Evolutionary conservation across 1,284 basidiomycete genomes (phyloP).

Genomic region (Volvariella surrecta): DNA sequence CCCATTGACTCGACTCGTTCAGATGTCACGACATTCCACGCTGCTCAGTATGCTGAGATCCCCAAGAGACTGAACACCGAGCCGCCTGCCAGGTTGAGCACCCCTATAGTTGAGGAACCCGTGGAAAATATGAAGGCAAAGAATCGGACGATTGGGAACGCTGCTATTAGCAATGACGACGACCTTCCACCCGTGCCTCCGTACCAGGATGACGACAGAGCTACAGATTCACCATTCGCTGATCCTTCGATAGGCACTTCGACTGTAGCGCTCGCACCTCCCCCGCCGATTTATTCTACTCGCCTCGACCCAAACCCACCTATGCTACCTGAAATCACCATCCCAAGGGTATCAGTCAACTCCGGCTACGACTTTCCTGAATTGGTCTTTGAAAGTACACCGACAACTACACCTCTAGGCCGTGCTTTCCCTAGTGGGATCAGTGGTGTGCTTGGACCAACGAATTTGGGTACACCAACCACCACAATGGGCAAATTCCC

Average conservation of each 20-base stretch:
- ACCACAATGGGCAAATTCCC: constrained; percentile 17
- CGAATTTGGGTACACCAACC: too few relatives aligned
- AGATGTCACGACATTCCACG: constrained; percentile 67
- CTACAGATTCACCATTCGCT: constrained; percentile 21
- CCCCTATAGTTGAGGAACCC: constrained; percentile 24
- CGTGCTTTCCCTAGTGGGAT: constrained; percentile 6
- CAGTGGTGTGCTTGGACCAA: too few relatives aligned
- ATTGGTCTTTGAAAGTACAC: constrained; percentile 1
- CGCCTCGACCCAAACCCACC: constrained; percentile 44
- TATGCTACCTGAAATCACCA: constrained; percentile 41
- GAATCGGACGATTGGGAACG: constrained; percentile 3
- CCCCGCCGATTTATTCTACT: constrained; percentile 28
- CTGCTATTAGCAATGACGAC: constrained; percentile 14
- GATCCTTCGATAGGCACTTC: constrained; percentile 17
- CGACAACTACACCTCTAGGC: constrained; percentile 6
- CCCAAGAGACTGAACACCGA: constrained; percentile 41
- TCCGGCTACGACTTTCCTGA: constrained; percentile 19
- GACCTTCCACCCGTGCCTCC: constrained; percentile 17
- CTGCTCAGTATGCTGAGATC: constrained; percentile 64
- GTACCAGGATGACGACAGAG: not conserved
- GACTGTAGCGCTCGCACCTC: constrained; percentile 29
- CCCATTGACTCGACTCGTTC: constrained; percentile 48
- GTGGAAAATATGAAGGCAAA: constrained; percentile 7
- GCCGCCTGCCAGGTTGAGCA: constrained; percentile 28
- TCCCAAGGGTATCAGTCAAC: constrained; percentile 25